phyloP scores from a whole-genome alignment of 768 basidiomycete genomes.

The Holtermannia corniformis region DNA sequence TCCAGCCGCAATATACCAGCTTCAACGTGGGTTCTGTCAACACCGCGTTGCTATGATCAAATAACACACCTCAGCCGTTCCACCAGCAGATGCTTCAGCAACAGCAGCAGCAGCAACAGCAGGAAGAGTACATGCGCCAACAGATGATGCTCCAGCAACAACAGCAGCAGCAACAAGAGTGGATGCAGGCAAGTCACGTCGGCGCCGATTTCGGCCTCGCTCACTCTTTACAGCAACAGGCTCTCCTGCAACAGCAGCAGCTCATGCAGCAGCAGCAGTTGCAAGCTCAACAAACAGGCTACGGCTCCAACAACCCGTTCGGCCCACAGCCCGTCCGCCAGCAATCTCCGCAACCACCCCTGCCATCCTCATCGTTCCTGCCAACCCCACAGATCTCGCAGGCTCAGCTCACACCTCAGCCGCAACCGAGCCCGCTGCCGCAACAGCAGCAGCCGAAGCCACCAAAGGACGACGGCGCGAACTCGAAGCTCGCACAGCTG shows the following conservation, averaged over 20 bases:
- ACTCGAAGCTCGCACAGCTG: slow-evolving; percentile 64
- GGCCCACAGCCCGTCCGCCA: slow-evolving; percentile 45
- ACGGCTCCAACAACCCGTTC: slow-evolving; percentile 91
- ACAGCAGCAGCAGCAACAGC: slow-evolving; percentile 51
- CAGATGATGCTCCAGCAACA: slow-evolving; percentile 44
- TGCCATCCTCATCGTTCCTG: slow-evolving; percentile 28
- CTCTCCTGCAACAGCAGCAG: slow-evolving; percentile 24
- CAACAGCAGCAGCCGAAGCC: slow-evolving; percentile 16
- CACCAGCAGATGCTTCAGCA: slow-evolving; percentile 81
- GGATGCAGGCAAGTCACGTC: too few relatives aligned
- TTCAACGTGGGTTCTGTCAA: slow-evolving; percentile 53
- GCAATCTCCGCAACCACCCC: slow-evolving; percentile 43
- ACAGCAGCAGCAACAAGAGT: slow-evolving; percentile 41
- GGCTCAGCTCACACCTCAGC: slow-evolving; percentile 44
- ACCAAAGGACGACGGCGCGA: slow-evolving; percentile 53
- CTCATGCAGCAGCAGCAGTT: slow-evolving; percentile 36
- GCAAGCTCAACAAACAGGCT: slow-evolving; percentile 41
- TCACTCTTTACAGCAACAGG: too few relatives aligned
- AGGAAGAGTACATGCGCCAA: slow-evolving; percentile 45
- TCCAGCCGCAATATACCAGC: slow-evolving; percentile 78
- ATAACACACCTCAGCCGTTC: slow-evolving; percentile 31
- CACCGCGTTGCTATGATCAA: slow-evolving; percentile 47
- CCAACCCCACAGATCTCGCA: slow-evolving; percentile 18
- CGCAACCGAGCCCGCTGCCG: slow-evolving; percentile 43
- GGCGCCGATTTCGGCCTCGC: too few relatives aligned